Base-by-base conservation (phyloP, 768 basidiomycete genomes). In the Lanmaoa rubissima region DNA sequence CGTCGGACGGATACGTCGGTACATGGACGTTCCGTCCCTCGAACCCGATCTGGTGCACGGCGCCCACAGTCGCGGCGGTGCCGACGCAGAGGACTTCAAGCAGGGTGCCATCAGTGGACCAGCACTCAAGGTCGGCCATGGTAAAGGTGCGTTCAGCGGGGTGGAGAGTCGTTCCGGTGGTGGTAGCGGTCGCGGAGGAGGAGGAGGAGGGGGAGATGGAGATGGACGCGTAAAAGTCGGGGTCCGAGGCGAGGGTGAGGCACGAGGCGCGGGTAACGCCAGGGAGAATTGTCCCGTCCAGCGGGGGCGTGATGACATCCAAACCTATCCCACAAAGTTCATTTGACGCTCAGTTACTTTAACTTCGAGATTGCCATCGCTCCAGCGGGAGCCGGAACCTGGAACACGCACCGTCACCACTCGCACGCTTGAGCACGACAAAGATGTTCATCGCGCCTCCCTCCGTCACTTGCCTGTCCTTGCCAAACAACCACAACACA, bases 251-350 rank as follows among this genome's bases (percentile, higher is more conserved):
- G 43, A 98, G 85, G 0, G 78, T 65, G 39, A 97, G 81, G 42
- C 91, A 85, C 28, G 92, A 94, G 65, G 90, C 88, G 59, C 95
- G 86, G 10, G 94, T 97, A 26, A 98, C 85, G 44, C 95, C 93
- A 3, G 94, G 94, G 2, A 98, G 83, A 65, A 98, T 92, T 73
- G 91, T 88, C 48, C 94, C 94, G 68, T 90, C 92, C 58, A 97
- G 76, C 14, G 92, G 90, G 3, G 94, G 91, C 1, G 96, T 97
- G 60, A 92, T 79, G 51, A 97, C 79, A 69, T 98, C 93, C 56
- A 84, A 70, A n/a, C 76, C 54, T 54, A 44, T 28, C 28, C 28
- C 28, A 28, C 28, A 28, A 28, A 28, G 28, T 24, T 24, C 21
- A 24, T 24, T 24, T 24, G 21, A 24, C 21, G 21, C 21, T 24